These are phyloP conservation scores for Diplodia mutila DNA, from an alignment of 2,329 filamentous ascomycete genomes.

Conservation along the genomic window DNA sequence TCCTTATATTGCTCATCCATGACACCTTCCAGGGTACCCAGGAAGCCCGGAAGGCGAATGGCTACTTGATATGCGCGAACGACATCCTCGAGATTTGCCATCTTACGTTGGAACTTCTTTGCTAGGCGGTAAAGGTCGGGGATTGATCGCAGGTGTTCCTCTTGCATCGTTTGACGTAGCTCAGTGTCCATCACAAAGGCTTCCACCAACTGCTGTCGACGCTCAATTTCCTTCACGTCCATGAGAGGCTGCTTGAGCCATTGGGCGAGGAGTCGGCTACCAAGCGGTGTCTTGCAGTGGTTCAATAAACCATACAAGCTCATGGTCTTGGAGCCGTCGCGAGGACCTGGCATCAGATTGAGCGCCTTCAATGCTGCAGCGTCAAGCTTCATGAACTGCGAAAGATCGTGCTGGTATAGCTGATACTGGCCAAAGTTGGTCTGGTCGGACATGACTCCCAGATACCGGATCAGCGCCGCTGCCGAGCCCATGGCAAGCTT, in stretches of 20 bases:
- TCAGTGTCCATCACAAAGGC: slow-evolving; percentile 93
- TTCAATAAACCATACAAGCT: slow-evolving; percentile 92
- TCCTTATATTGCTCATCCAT: slow-evolving; percentile 95
- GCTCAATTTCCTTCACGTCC: slow-evolving; percentile 85
- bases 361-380: slow-evolving; percentile 90
- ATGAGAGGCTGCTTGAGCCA: slow-evolving; percentile 98
- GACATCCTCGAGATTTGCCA: slow-evolving; percentile 92
- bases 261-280: slow-evolving; percentile 85
- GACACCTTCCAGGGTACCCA: slow-evolving; percentile 84
- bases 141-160: slow-evolving; percentile 89
- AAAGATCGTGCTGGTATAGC: slow-evolving; percentile 93
- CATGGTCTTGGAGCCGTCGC: slow-evolving; percentile 97
- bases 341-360: slow-evolving; percentile 94
- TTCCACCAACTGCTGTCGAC: slow-evolving; percentile 90
- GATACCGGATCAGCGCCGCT: slow-evolving; percentile 90
- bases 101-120: slow-evolving; percentile 91
- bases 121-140: slow-evolving; percentile 92
- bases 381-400: slow-evolving; percentile 98
- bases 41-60: slow-evolving; percentile 86
- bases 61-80: slow-evolving; percentile 93
- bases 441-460: slow-evolving; percentile 84
- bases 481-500: slow-evolving; percentile 97
- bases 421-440: slow-evolving; percentile 98
- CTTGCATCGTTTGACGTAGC: slow-evolving; percentile 92
- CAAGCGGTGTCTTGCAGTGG: slow-evolving; percentile 95